Percentiles rank a stretch among this genome's conserved stretches.
Conservation (phyloP, 352 stramenopile species). For the Aphanomyces stellatus region DNA sequence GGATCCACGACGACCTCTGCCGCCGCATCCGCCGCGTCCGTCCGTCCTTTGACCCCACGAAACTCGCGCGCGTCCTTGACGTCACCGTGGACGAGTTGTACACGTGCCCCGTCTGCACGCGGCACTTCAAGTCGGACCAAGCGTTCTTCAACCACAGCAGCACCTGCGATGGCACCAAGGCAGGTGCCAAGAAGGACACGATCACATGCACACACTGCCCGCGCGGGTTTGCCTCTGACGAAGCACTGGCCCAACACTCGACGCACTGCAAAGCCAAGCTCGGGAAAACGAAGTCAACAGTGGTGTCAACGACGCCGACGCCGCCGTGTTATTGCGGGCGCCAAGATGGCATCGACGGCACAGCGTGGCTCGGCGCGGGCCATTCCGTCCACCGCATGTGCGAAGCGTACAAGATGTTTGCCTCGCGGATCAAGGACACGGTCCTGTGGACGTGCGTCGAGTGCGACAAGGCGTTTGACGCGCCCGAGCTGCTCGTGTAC, state of each 20-base stretch:
- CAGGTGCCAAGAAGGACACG: background rate
- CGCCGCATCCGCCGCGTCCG: background rate
- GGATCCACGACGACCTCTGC: constrained; percentile 29
- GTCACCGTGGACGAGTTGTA: background rate
- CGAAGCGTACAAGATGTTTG: constrained; percentile 3
- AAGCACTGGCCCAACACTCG: background rate
- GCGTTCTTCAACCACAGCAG: background rate
- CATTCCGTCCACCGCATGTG: constrained; percentile 5
- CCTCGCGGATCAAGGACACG: background rate
- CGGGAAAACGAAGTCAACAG: background rate
- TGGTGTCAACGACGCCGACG: background rate
- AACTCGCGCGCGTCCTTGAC: background rate
- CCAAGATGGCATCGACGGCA: too few relatives aligned
- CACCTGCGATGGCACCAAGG: background rate
- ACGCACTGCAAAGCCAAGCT: background rate
- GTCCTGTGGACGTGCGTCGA: constrained; percentile 5
- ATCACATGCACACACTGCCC: background rate
- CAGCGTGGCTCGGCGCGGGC: too few relatives aligned
- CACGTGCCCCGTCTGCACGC: background rate
- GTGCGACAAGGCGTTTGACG: constrained; percentile 8
- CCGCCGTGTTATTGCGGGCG: constrained; percentile 3
- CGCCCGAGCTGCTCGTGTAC: constrained; percentile 8
- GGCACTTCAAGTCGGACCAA: background rate
- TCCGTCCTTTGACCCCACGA: background rate
- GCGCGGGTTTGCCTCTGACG: background rate